Evolutionary conservation across 2,329 filamentous ascomycete species (phyloP).

Genomic region (Arthrobotrys iridis): DNA sequence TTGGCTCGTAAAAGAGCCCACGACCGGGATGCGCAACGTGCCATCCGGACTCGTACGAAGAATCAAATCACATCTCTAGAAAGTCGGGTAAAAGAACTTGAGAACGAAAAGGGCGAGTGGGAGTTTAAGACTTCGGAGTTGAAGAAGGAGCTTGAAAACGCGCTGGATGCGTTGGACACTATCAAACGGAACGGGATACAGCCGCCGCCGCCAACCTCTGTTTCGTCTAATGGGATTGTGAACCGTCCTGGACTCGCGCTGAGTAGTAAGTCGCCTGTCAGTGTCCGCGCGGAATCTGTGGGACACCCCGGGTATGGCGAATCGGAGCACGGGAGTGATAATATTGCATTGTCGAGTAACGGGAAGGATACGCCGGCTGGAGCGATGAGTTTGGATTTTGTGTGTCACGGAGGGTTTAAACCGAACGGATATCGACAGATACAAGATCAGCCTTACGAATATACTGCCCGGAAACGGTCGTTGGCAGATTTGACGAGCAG

Average conservation of each 20-base stretch:
- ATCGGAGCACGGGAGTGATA: conserved; percentile 35
- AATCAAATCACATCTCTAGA: conserved; percentile 80
- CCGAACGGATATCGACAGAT: conserved; percentile 51
- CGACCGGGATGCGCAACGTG: conserved; percentile 86
- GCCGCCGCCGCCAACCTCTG: background rate
- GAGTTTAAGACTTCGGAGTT: conserved; percentile 80
- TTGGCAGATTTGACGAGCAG: conserved; percentile 45
- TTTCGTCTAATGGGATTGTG: background rate
- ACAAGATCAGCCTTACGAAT: conserved; percentile 50
- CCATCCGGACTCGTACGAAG: conserved; percentile 83
- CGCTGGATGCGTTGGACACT: conserved; percentile 44
- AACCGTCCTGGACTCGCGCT: conserved; percentile 3
- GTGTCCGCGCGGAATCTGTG: conserved; percentile 19
- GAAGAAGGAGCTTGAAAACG: conserved; percentile 71
- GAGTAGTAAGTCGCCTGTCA: conserved; percentile 33
- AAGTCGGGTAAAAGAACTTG: conserved; percentile 75
- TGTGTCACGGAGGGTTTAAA: conserved; percentile 39
- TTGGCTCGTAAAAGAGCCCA: conserved; percentile 90
- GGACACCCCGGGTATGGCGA: conserved; percentile 30
- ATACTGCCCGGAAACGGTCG: conserved; percentile 46
- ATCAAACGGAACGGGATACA: conserved; percentile 51
- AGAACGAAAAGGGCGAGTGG: conserved; percentile 60
- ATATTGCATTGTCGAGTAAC: conserved; percentile 31
- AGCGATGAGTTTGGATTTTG: conserved; percentile 51
- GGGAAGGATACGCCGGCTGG: conserved; percentile 32